Evolutionary conservation across 2,329 filamentous ascomycete genomes (phyloP), one percentile per base, ranked within the genome.

Genomic region (Periconia digitata): DNA sequence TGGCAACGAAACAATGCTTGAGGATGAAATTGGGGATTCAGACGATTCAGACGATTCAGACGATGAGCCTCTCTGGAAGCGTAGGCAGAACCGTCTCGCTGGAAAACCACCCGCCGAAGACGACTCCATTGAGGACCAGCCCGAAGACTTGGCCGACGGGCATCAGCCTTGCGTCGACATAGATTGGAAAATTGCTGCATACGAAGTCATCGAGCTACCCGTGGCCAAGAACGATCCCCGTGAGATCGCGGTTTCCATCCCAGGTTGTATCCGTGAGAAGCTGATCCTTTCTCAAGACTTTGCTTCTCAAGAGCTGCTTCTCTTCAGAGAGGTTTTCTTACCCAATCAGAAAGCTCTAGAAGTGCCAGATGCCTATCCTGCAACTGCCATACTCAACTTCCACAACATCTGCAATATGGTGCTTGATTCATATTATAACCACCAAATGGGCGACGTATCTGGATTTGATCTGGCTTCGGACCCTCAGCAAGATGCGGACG

Each of bases 261-360:
- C 73, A 54, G 53, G 70, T 56, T 46, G 76, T 56, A 32, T 71
- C 45, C 51, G 66, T 56, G 60, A 71, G 62, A 50, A 55, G n/a
- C 32, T 70, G 3, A 34, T 60, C 3, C 59, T 70, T 1, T 57
- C 56, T 0, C 48, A 54, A 8, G 66, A 69, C 40, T 60, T 67
- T 35, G 21, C 48, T 0, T 41, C 45, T 0, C 54, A 64, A 37
- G 64, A 69, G 49, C 49, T 56, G 18, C 52, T 60, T 18, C 55
- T 70, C 7, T 47, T 70, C 13, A 17, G 56, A n/a, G 16, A 59
- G 21, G 24, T 69, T 12, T 70, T 70, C 54, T 48, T 70, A 2
- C 64, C 64, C 13, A 37, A 23, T 3, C 66, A 70, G 20, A 51
- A 54, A 20, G 49, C 46, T 1, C 53, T 62, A 8, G n/a, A 35